These are phyloP conservation scores for Monosporascus sp. DNA, from an alignment of 2,329 filamentous ascomycete species.

Conservation along the genomic window DNA sequence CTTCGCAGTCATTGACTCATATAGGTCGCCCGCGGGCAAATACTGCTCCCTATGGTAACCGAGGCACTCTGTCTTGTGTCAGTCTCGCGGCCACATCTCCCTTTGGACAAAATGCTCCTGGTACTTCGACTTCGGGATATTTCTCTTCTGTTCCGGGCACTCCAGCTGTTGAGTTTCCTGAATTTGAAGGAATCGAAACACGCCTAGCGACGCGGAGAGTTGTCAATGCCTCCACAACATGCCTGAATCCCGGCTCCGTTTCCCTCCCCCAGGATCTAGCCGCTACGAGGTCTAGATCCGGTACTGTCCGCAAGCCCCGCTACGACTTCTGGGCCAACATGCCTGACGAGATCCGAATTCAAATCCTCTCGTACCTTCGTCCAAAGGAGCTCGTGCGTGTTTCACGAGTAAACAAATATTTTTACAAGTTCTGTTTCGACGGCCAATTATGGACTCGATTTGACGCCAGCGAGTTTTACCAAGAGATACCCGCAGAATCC, in stretches of 20 bases:
- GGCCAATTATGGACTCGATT: conserved; percentile 88
- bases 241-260: conserved; percentile 44
- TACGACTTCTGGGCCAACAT: conserved; percentile 74
- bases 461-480: conserved; percentile 82
- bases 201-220: conserved; percentile 53
- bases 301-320: conserved; percentile 27
- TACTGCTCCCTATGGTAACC: conserved; percentile 60
- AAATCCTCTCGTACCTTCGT: conserved; percentile 69
- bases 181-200: conserved; percentile 37
- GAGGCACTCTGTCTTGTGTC: conserved; percentile 49
- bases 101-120: conserved; percentile 30
- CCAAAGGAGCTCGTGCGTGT: conserved; percentile 77
- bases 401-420: conserved; percentile 72
- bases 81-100: conserved; percentile 43
- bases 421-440: conserved; percentile 83
- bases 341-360: conserved; percentile 76
- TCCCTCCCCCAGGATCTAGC: conserved; percentile 61
- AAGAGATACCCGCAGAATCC: conserved; percentile 76
- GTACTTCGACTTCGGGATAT: conserved; percentile 26
- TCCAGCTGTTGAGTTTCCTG: conserved; percentile 35
- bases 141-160: conserved; percentile 33
- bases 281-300: conserved; percentile 31
- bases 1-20: conserved; percentile 66
- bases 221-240: conserved; percentile 38
- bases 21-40: conserved; percentile 61